Evolutionary conservation across 2,329 filamentous ascomycete species (phyloP).

Genomic region (Hymenoscyphus scutula): DNA sequence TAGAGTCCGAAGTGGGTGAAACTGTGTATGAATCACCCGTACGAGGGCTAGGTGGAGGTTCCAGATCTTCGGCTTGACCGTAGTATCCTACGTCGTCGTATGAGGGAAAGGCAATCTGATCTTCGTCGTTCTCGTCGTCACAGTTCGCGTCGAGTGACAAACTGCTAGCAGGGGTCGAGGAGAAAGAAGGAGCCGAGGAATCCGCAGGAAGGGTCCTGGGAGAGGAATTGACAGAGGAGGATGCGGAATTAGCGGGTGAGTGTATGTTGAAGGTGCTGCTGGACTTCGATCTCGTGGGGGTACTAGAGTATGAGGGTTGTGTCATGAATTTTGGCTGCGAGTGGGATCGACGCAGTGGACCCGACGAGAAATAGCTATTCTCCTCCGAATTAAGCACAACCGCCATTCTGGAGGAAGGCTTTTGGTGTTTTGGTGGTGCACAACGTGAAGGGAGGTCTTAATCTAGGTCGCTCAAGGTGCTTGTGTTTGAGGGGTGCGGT

Average conservation of each 20-base stretch:
- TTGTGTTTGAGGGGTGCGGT: neutral
- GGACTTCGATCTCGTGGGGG: conserved; percentile 44
- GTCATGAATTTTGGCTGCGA: conserved; percentile 57
- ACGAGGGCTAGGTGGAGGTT: conserved; percentile 50
- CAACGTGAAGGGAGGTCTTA: conserved; percentile 3
- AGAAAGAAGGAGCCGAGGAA: conserved; percentile 53
- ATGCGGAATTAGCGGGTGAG: conserved; percentile 31
- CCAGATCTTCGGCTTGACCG: conserved; percentile 44
- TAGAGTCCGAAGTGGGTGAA: conserved; percentile 60
- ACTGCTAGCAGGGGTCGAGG: conserved; percentile 62
- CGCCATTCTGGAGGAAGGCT: conserved; percentile 31
- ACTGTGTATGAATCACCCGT: conserved; percentile 53
- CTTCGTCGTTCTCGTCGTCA: conserved; percentile 89
- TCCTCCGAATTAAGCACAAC: conserved; percentile 49
- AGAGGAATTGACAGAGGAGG: conserved; percentile 56
- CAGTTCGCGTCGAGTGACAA: conserved; percentile 81
- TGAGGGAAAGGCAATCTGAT: conserved; percentile 43
- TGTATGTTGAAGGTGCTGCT: conserved; percentile 29
- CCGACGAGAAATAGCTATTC: conserved; percentile 53
- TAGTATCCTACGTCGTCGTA: conserved; percentile 41
- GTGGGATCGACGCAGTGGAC: conserved; percentile 56
- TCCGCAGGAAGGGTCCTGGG: conserved; percentile 52
- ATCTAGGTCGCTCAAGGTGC: conserved; percentile 25
- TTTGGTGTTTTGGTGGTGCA: conserved; percentile 1
- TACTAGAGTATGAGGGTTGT: conserved; percentile 48